Conservation (phyloP, 2,329 filamentous ascomycete species). For the Phyllosticta citribraziliensis region DNA sequence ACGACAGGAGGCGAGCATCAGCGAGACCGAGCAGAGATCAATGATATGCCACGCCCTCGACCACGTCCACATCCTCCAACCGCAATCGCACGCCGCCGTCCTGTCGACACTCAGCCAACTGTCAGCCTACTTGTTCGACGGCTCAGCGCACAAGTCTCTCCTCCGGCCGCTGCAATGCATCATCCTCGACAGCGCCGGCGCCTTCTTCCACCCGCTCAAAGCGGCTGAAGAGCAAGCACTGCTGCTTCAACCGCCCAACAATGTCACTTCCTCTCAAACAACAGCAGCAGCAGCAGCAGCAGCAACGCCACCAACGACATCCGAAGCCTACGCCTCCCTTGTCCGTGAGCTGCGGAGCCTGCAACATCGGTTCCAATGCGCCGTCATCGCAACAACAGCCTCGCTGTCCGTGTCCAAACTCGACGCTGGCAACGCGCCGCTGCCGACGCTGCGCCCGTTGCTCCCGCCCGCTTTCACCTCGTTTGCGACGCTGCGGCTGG, state of each 20-base stretch:
- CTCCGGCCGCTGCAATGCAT: slow-evolving; percentile 40
- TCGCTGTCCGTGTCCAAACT: neutral
- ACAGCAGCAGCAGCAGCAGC: neutral
- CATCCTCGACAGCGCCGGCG: slow-evolving; percentile 44
- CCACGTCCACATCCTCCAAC: slow-evolving; percentile 51
- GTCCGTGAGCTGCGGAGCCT: slow-evolving; percentile 10
- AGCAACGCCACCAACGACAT: neutral
- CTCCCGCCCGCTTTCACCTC: slow-evolving; percentile 24
- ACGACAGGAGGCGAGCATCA: neutral
- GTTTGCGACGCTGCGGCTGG: slow-evolving; percentile 22
- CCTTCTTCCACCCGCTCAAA: slow-evolving; percentile 47
- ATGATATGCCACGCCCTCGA: slow-evolving; percentile 33
- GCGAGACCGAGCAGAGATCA: slow-evolving; percentile 11
- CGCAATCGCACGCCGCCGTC: slow-evolving; percentile 41
- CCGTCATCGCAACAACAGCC: slow-evolving; percentile 5
- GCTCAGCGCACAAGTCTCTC: slow-evolving; percentile 34
- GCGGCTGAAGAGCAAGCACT: slow-evolving; percentile 18
- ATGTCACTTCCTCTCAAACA: neutral
- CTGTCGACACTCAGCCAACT: slow-evolving; percentile 40
- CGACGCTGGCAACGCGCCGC: neutral
- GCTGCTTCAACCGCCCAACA: neutral
- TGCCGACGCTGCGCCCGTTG: slow-evolving; percentile 10
- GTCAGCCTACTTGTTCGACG: slow-evolving; percentile 40
- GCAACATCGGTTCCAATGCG: neutral
- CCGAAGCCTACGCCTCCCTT: slow-evolving; percentile 12